Percentiles rank a stretch among this genome's conserved stretches.
phyloP scores from a whole-genome alignment of 305 asterid species.

The Fraxinus ornus region DNA sequence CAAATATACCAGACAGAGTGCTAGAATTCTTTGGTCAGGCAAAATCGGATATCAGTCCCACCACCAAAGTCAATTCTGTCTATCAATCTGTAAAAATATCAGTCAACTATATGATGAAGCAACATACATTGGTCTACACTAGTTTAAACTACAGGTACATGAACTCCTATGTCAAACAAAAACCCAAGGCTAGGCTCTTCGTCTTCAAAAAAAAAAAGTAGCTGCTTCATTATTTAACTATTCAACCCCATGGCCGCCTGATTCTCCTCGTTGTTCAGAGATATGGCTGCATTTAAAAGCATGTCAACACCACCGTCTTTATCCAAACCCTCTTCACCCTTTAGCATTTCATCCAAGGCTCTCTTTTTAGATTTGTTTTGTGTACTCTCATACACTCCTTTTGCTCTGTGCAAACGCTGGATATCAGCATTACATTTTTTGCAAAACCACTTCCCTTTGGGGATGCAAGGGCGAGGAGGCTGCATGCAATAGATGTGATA shows the following conservation, averaged over 20 bases:
- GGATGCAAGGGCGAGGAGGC: slow-evolving; percentile 62
- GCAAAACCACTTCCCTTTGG: slow-evolving; percentile 87
- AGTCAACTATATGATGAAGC: slow-evolving; percentile 19
- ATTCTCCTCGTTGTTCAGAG: slow-evolving; percentile 70
- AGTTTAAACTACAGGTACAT: not conserved
- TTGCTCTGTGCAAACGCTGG: slow-evolving; percentile 49
- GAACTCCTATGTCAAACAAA: not conserved
- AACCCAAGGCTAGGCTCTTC: not conserved
- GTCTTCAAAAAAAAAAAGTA: not conserved
- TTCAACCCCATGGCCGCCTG: slow-evolving; percentile 37
- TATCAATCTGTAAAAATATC: slow-evolving; percentile 25
- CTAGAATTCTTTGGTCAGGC: not conserved
- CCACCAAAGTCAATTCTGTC: slow-evolving; percentile 18
- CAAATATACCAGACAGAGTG: not conserved
- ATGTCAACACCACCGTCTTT: slow-evolving; percentile 83
- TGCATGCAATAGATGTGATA: slow-evolving; percentile 85
- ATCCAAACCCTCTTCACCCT: slow-evolving; percentile 36
- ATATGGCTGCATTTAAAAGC: slow-evolving; percentile 83
- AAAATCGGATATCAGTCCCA: not conserved
- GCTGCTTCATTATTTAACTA: slow-evolving; percentile 18
- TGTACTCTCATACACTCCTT: slow-evolving; percentile 37
- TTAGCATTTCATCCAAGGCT: slow-evolving; percentile 34
- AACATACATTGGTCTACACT: not conserved
- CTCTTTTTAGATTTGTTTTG: slow-evolving; percentile 38
- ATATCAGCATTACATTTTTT: slow-evolving; percentile 54